A percentile compares a stretch with the other conserved stretches of the same genome.
phyloP scores from a whole-genome alignment of 1,139 yeast species.

The Taphrina wiesneri region DNA sequence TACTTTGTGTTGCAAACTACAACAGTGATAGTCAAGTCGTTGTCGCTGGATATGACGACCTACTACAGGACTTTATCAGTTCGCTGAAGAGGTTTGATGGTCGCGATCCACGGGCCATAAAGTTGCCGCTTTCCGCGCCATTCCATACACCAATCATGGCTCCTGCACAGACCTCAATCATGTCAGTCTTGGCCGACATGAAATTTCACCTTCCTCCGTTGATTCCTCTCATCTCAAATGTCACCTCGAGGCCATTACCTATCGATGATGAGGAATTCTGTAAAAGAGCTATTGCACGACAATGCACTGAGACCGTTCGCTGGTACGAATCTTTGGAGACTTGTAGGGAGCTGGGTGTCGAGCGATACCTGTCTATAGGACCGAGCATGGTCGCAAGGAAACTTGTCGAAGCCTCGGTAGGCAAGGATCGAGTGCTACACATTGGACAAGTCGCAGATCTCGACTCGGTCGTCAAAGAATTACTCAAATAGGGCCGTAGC shows the following conservation, averaged over 20 bases:
- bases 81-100: constrained; percentile 25
- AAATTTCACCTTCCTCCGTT: constrained; percentile 23
- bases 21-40: constrained; percentile 34
- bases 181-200: constrained; percentile 4
- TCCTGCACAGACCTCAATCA: constrained; percentile 17
- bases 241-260: constrained; percentile 34
- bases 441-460: constrained; percentile 29
- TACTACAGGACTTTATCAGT: constrained; percentile 19
- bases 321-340: constrained; percentile 30
- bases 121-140: constrained; percentile 33
- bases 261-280: constrained; percentile 13
- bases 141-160: constrained; percentile 35
- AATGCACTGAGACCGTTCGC: constrained; percentile 29
- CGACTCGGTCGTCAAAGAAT: constrained; percentile 30
- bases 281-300: constrained; percentile 30
- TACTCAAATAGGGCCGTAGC: background rate
- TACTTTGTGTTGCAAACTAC: constrained; percentile 34
- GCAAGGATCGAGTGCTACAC: constrained; percentile 23
- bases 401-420: constrained; percentile 28
- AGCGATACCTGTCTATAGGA: constrained; percentile 22
- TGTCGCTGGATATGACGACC: constrained; percentile 29
- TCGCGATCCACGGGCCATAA: constrained; percentile 32
- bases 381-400: constrained; percentile 32
- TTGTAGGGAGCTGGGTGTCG: constrained; percentile 12
- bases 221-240: constrained; percentile 28